Evolutionary conservation across 495 filamentous ascomycete genomes (phyloP).

Genomic region (Amphirosellinia nigrospora): DNA sequence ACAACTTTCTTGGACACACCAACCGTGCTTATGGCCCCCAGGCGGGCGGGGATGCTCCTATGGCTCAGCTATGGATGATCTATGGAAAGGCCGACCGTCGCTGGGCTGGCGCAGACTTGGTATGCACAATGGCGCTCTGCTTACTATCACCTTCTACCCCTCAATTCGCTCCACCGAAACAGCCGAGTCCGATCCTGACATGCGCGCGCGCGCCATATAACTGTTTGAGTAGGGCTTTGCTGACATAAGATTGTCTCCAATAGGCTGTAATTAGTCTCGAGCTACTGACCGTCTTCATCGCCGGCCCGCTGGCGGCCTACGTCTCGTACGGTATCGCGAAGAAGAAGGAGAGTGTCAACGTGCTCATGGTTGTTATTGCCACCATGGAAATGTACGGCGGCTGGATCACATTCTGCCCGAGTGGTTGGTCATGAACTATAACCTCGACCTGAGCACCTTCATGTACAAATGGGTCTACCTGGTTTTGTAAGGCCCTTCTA

Average conservation of each 20-base stretch:
- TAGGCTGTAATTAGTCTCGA: slow-evolving; percentile 79
- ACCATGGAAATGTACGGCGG: slow-evolving; percentile 94
- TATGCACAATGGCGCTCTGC: slow-evolving; percentile 30
- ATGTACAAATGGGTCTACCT: slow-evolving; percentile 92
- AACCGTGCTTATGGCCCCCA: slow-evolving; percentile 74
- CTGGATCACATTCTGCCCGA: slow-evolving; percentile 98
- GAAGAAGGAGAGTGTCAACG: slow-evolving; percentile 66
- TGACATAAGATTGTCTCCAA: slow-evolving; percentile 16
- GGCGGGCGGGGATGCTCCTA: slow-evolving; percentile 65
- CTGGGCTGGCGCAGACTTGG: slow-evolving; percentile 80
- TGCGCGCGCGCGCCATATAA: not conserved
- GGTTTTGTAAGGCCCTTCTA: too few relatives aligned
- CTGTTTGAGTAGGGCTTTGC: not conserved
- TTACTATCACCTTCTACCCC: slow-evolving; percentile 17
- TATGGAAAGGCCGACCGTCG: slow-evolving; percentile 86
- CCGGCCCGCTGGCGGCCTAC: slow-evolving; percentile 72
- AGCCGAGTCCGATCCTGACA: not conserved
- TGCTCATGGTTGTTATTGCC: slow-evolving; percentile 77
- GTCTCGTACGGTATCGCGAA: slow-evolving; percentile 69
- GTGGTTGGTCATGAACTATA: slow-evolving; percentile 79
- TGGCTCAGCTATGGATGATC: slow-evolving; percentile 84
- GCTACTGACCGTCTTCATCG: slow-evolving; percentile 81
- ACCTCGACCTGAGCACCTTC: slow-evolving; percentile 79
- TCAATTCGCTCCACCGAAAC: not conserved
- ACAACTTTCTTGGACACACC: slow-evolving; percentile 48